A percentile compares a stretch with the other conserved stretches of the same genome.
phyloP scores from a whole-genome alignment of 2,329 filamentous ascomycete genomes.

The Fulvia fulva region DNA sequence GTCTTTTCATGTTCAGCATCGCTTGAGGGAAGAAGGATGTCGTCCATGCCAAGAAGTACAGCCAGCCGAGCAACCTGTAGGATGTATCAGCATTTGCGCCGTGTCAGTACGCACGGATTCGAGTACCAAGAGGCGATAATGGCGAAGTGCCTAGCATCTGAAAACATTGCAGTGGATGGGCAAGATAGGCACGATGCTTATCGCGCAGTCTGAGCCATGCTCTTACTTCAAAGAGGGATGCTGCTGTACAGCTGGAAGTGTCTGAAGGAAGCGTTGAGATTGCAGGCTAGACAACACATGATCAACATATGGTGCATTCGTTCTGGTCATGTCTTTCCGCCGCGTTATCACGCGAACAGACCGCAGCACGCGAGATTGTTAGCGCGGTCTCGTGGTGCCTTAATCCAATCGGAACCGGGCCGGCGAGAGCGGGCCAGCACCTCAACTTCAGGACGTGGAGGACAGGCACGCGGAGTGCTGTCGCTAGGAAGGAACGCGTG shows the following conservation, averaged over 20 bases:
- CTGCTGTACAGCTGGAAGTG: neutral
- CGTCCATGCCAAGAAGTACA: slow-evolving; percentile 54
- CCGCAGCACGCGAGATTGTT: neutral
- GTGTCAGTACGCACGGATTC: slow-evolving; percentile 1
- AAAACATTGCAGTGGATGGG: neutral
- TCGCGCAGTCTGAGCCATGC: neutral
- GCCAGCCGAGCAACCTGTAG: slow-evolving; percentile 29
- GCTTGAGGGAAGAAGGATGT: slow-evolving; percentile 90
- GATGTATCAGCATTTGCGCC: neutral
- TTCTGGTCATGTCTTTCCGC: neutral
- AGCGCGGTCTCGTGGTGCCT: neutral
- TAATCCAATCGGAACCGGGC: neutral
- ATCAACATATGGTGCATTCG: neutral
- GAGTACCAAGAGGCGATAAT: slow-evolving; percentile 18
- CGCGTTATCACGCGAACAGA: neutral
- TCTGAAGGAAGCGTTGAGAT: neutral
- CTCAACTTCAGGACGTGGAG: neutral
- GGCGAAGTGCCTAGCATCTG: neutral
- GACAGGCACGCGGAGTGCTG: neutral
- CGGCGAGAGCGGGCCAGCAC: neutral
- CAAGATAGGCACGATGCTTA: no score
- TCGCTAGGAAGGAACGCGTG: neutral
- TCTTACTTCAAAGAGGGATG: neutral
- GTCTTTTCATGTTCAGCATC: slow-evolving; percentile 70
- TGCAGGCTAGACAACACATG: neutral